A percentile compares a stretch with the other conserved stretches of the same genome.
These are phyloP conservation scores for Litsea cubeba DNA, from an alignment of 164 flowering plant species.

Conservation along the genomic window DNA sequence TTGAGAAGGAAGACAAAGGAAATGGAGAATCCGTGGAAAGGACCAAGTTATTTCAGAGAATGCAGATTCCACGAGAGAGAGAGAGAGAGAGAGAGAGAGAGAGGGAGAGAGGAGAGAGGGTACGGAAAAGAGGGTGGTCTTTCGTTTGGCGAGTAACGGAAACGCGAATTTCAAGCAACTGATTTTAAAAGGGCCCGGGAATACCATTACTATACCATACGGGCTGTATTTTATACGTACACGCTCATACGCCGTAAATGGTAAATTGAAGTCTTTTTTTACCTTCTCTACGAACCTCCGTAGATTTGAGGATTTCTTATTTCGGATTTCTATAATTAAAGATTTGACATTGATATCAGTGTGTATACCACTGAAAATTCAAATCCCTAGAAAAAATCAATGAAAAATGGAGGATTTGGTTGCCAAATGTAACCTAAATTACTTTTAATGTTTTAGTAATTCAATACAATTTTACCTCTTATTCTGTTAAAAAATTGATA, in stretches of 20 bases:
- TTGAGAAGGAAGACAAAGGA: not conserved
- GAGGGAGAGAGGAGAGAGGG: not conserved
- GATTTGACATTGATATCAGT: too few species aligned
- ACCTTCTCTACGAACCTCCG: not conserved
- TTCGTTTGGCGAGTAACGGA: slow-evolving; percentile 9
- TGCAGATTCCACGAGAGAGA: not conserved
- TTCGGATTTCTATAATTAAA: too few species aligned
- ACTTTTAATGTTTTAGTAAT: too few species aligned
- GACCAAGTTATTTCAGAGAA: too few species aligned
- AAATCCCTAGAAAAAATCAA: too few species aligned
- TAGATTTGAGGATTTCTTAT: too few species aligned
- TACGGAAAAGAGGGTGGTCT: not conserved
- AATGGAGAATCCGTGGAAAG: not conserved
- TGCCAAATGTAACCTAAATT: too few species aligned
- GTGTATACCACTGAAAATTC: too few species aligned
- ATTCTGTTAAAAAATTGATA: too few species aligned
- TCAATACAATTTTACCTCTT: too few species aligned
- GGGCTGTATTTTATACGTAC: not conserved
- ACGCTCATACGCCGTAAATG: not conserved
- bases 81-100: not conserved
- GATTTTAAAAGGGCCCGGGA: slow-evolving; percentile 1
- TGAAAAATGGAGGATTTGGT: too few species aligned
- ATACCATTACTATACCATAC: not conserved
- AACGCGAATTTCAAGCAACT: slow-evolving; percentile 15
- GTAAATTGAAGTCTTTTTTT: not conserved